Evolutionary conservation across 2,329 filamentous ascomycete species (phyloP), one percentile per base, ranked within the genome.

Genomic region (Epichloe scottii): DNA sequence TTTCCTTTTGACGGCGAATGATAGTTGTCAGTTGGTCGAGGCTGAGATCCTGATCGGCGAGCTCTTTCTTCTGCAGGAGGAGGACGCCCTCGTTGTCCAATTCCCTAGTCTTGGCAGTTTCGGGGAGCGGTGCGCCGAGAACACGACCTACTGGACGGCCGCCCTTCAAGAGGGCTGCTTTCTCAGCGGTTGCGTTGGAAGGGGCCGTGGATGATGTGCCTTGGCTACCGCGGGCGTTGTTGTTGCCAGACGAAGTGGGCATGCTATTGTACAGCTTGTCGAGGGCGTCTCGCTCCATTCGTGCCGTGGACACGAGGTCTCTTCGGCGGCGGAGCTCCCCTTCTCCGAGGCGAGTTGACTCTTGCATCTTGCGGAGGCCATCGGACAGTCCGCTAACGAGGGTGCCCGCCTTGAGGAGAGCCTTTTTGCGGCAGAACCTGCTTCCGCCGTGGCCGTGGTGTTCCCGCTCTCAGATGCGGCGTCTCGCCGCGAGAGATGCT

Each of bases 41-140:
- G 58, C 87, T 83, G 58, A 82, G 65, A 57, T 93, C 87, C 61
- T 94, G 87, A 56, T 86, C 81, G 49, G 74, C 62, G 74, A 91
- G 87, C 64, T 87, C 79, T 60, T 86, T 76, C 58, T 80, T 74
- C 66, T 93, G 87, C 54, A 93, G 67, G 63, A 85, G 78, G 54
- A 90, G 59, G 17, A 93, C 81, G 0, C 85, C 87, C 4, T 75
- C 66, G 58, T 93, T 93, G 62, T 89, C 87, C 50, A 88, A 67
- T 64, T 91, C 86, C 12, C 87, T 70, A 42, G 87, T 91, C 55
- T 80, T 78, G 52, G 87, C 82, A 15, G 85, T 90, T 68, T 94
- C 87, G 1, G 82, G 77, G 2, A 84, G 69, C 2, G 85, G 85
- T 0, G 77, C 84, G 1, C 87, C 87, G 0, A 91, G 71, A 3